A percentile compares a stretch with the other conserved stretches of the same genome.
These are phyloP conservation scores for Amaranthus palmeri DNA, from an alignment of 148 eudicot species.

Conservation along the genomic window DNA sequence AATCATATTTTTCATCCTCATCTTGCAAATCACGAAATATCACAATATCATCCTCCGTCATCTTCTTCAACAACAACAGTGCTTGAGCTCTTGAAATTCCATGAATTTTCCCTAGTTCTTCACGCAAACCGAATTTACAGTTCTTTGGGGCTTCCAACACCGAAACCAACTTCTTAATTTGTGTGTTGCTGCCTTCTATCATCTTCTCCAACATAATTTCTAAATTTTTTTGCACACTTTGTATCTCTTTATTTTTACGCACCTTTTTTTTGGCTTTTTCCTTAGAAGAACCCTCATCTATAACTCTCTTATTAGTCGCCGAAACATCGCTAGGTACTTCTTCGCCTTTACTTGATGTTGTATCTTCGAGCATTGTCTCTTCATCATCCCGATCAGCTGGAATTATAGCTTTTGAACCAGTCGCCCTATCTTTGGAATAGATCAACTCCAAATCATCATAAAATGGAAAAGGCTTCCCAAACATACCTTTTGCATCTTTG, in stretches of 20 bases:
- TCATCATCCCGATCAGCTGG: conserved; percentile 12
- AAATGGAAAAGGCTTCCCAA: neutral
- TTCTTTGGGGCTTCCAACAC: conserved; percentile 11
- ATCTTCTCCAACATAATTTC: neutral
- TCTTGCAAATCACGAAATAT: conserved; percentile 8
- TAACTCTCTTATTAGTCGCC: neutral
- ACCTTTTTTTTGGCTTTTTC: neutral
- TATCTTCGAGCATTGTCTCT: neutral
- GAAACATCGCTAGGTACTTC: neutral
- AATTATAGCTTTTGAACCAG: neutral
- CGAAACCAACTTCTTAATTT: neutral
- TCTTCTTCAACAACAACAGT: neutral
- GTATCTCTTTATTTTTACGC: neutral
- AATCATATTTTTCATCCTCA: conserved; percentile 13
- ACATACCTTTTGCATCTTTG: neutral
- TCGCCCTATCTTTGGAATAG: conserved; percentile 2
- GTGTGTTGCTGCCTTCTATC: conserved; percentile 1
- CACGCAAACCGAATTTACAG: conserved; percentile 9
- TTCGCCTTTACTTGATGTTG: neutral
- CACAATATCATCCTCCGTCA: conserved; percentile 5
- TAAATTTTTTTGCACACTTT: neutral
- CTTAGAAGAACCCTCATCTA: neutral
- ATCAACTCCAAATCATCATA: conserved; percentile 9
- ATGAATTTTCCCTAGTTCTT: conserved; percentile 5
- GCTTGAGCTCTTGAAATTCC: neutral